Evolutionary conservation across 148 eudicot genomes (phyloP), one percentile per base, ranked within the genome.

Genomic region (Rheum nobile): DNA sequence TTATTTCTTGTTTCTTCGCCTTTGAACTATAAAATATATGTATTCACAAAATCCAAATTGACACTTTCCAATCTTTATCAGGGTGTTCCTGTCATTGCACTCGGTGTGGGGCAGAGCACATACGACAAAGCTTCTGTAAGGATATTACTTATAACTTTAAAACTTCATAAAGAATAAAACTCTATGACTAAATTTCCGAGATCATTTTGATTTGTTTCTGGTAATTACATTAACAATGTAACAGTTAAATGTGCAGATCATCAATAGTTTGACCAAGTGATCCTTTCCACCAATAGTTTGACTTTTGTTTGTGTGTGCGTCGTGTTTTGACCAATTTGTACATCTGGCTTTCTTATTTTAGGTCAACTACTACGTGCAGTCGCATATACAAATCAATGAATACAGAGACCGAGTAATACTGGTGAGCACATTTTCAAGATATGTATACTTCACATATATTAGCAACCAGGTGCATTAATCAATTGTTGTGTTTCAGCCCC

Each of bases 121-220:
- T 92, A 76, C 72, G 99, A 95, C 80, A 88, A 95, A 83, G 97
- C 97, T 71, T 92, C 97, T 43, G 99, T 95, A 89, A 90, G 99
- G 72, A 75, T 11, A 71, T 71, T 13, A 5, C 26, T 11, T 52
- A 17, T 17, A 47, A 16, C 47, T 6, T 47, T 50, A n/a, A n/a
- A 50, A 50, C 9, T 50, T 50, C 4, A 24, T 19, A 50, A 1
- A 50, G 4, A 13, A 19, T 50, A 50, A 19, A 21, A 50, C 9
- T 19, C 6, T 50, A 19, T 50, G 57, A n/a, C 57, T 6, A 50
- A 46, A 14, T 46, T 50, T 50, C 4, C n/a, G n/a, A 16, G 3
- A 2, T 17, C 50, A 14, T 46, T 16, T 13, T 16, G 19, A 17
- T 46, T 12, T n/a, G 57, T 50, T 19, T 16, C n/a, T 16, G 50